Conservation (phyloP, 2,329 filamentous ascomycete species). For the Nemania bipapillata region DNA sequence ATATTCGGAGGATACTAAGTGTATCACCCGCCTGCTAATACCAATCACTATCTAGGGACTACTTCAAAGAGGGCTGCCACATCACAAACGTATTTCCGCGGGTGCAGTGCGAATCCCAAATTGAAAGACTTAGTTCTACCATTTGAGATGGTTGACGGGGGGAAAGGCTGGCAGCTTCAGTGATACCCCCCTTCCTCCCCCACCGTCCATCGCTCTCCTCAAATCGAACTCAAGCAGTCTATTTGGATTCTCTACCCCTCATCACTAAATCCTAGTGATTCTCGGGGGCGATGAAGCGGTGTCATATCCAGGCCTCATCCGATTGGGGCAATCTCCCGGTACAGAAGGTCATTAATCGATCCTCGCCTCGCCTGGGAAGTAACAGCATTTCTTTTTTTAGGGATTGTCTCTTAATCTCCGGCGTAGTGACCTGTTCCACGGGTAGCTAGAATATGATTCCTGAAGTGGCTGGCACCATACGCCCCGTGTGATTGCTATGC, state of each 20-base stretch:
- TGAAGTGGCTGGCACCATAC: background rate
- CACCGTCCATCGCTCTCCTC: background rate
- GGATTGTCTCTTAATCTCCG: background rate
- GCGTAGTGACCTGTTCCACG: background rate
- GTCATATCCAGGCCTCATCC: background rate
- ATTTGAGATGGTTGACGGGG: background rate
- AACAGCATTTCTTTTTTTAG: background rate
- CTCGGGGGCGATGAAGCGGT: background rate
- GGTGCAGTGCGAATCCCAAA: background rate
- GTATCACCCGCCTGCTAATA: background rate
- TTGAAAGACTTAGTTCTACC: no score
- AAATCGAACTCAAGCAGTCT: background rate
- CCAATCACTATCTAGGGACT: background rate
- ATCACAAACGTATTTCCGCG: no score
- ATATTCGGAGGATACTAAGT: background rate
- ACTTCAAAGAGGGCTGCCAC: background rate
- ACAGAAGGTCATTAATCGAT: background rate
- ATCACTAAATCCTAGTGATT: background rate
- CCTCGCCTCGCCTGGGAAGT: background rate
- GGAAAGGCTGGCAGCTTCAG: background rate
- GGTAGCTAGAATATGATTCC: background rate
- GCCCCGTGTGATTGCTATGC: background rate
- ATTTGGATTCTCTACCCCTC: conserved; percentile 1
- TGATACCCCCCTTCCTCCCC: no score
- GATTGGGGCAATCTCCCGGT: background rate